Evolutionary conservation across 345 rosid genomes (phyloP), one percentile per base, ranked within the genome.

Genomic region (Conringia planisiliqua): DNA sequence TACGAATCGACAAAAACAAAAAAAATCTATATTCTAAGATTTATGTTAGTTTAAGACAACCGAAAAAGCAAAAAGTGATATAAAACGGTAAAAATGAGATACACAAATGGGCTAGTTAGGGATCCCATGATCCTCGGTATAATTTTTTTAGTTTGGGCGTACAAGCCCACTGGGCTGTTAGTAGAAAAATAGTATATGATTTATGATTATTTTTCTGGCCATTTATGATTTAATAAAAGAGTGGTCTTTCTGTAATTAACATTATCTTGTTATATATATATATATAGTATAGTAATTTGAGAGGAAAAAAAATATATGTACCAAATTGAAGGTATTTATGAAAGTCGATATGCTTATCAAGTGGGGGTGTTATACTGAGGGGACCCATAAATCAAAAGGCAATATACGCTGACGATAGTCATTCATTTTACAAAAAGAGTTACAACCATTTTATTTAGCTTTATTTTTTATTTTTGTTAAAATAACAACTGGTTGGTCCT

Each of bases 351-450:
- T 61, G 70, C 70, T 69, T 14, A 76, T 70, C 71, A 62, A 76
- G 80, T 76, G 75, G 74, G 17, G 22, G 50, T 50, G 27, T 61
- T 68, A 60, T 39, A 20, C 55, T 30, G 51, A 50, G 74, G 69
- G 60, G 78, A 62, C 80, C 75, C 17, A 70, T 43, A 62, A 62
- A 68, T 75, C 47, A 69, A 62, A 62, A 62, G 12, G 18, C 38
- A 42, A 70, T 70, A 70, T 76, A 76, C 75, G 71, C 40, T 76
- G 70, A 68, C 75, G 70, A 32, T 47, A 62, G 62, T 32, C 48
- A 36, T 69, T 52, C 48, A 36, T 69, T n/a, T n/a, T 62, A 43
- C 70, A 55, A 29, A 76, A 54, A 55, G 50, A 52, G 12, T 66
- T 57, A 44, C 55, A 62, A 69, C 50, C 47, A 62, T 54, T 54